Evolutionary conservation across 1,284 basidiomycete species (phyloP).

Genomic region (Paramarasmius palmivorus): DNA sequence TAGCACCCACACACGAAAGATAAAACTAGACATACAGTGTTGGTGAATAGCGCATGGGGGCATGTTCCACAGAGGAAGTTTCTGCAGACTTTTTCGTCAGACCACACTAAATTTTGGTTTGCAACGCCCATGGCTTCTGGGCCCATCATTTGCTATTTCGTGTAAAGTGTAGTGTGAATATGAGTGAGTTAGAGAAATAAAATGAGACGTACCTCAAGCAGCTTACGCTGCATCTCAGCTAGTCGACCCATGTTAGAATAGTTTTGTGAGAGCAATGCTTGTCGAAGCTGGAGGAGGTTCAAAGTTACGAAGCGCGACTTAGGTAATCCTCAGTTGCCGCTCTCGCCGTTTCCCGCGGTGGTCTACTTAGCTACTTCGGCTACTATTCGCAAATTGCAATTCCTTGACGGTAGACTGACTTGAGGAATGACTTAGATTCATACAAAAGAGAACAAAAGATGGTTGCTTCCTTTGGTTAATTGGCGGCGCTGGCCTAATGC

Average conservation of each 20-base stretch:
- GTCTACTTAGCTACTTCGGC: too few species aligned
- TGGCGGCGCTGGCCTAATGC: too few species aligned
- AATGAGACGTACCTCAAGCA: constrained; percentile 68
- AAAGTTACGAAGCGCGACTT: too few species aligned
- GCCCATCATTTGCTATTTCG: constrained; percentile 95
- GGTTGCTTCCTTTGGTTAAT: too few species aligned
- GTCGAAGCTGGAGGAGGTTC: too few species aligned
- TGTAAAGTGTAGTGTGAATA: neutral
- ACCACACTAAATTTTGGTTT: constrained; percentile 92
- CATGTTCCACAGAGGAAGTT: constrained; percentile 99
- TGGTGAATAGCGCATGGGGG: constrained; percentile 96
- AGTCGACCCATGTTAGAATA: constrained; percentile 79
- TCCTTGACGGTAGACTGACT: too few species aligned
- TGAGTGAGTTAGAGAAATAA: neutral
- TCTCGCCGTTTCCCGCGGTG: too few species aligned
- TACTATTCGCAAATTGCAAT: too few species aligned
- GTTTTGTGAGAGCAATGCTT: too few species aligned
- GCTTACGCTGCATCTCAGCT: constrained; percentile 91
- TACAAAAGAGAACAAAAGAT: too few species aligned
- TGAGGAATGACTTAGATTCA: too few species aligned
- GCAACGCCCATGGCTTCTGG: constrained; percentile 96
- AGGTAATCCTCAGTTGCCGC: too few species aligned
- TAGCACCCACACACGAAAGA: neutral
- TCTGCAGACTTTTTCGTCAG: constrained; percentile 98
- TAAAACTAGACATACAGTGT: constrained; percentile 73